Evolutionary conservation across 2,329 filamentous ascomycete genomes (phyloP), one percentile per base, ranked within the genome.

Genomic region (Talaromyces marneffei): DNA sequence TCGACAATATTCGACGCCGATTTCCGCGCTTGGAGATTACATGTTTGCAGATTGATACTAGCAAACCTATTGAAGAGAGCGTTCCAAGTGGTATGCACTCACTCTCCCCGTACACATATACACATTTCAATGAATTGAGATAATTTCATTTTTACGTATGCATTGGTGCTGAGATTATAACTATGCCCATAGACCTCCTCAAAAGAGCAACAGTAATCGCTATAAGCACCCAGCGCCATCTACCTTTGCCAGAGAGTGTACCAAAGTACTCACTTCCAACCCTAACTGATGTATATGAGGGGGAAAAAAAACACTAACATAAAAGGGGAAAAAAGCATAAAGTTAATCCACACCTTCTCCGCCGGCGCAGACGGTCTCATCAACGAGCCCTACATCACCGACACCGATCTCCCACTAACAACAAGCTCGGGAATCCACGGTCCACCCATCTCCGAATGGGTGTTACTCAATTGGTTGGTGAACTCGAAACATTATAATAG

Each of bases 381-480:
- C 39, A 68, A 78, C n/a, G 74, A 81, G 60, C 83, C 83, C 0
- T 78, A 86, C 42, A 80, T 83, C 64, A 82, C 74, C 6, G 72
- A 80, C 52, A 81, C 78, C 14, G 68, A 81, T 27, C 80, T 86
- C 56, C 76, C 80, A 0, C 75, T 87, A 60, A 82, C 82, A 3
- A 85, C 80, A 3, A 79, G 78, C 35, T 82, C 79, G 4, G 77
- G 84, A 25, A 81, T 86, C 52, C 84, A 86, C 67, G 84, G 83
- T 1, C 86, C 86, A 0, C 84, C 86, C 61, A 88, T 88, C 55
- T 79, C 85, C 0, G 86, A 88, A 75, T 89, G 86, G 85, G 82
- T 85, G 12, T 72, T 87, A 29, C 78, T 87, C 79, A 87, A 86
- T 66, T 80, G 82, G 59, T 74, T 88, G 2, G 77, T 82, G n/a